Conservation (phyloP, 2,329 filamentous ascomycete species). For the Polytolypa hystricis region DNA sequence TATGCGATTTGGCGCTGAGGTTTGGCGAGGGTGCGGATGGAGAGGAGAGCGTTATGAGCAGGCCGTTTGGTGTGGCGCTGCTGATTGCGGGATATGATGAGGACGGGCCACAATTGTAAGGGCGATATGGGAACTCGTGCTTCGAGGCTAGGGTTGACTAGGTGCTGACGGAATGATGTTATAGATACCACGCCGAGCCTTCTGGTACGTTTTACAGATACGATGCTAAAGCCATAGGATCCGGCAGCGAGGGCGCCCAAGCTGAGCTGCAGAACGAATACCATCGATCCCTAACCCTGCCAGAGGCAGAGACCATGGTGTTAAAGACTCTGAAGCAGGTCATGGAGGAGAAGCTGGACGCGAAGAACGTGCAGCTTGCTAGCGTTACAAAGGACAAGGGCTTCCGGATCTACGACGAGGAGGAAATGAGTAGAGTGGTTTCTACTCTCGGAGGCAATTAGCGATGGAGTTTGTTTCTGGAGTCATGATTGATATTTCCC, state of each 20-base stretch:
- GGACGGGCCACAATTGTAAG: constrained; percentile 77
- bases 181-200: constrained; percentile 86
- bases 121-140: constrained; percentile 2
- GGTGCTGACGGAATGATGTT: background rate
- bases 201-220: constrained; percentile 98
- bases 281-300: constrained; percentile 89
- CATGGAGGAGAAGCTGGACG: constrained; percentile 99
- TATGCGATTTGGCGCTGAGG: constrained; percentile 89
- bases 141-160: background rate
- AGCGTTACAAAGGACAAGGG: constrained; percentile 97
- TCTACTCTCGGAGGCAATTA: constrained; percentile 48
- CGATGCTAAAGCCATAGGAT: constrained; percentile 97
- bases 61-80: constrained; percentile 92
- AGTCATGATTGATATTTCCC: no score
- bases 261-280: constrained; percentile 98
- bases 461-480: background rate
- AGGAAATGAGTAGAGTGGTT: constrained; percentile 91
- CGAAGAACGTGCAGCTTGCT: constrained; percentile 96
- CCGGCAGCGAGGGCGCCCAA: constrained; percentile 92
- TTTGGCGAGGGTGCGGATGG: constrained; percentile 97
- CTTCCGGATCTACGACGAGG: constrained; percentile 96
- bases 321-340: constrained; percentile 98
- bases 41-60: constrained; percentile 96
- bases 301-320: constrained; percentile 87
- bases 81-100: constrained; percentile 96